These are phyloP conservation scores for Boletus sp. DNA, from an alignment of 768 basidiomycete genomes.

Conservation along the genomic window DNA sequence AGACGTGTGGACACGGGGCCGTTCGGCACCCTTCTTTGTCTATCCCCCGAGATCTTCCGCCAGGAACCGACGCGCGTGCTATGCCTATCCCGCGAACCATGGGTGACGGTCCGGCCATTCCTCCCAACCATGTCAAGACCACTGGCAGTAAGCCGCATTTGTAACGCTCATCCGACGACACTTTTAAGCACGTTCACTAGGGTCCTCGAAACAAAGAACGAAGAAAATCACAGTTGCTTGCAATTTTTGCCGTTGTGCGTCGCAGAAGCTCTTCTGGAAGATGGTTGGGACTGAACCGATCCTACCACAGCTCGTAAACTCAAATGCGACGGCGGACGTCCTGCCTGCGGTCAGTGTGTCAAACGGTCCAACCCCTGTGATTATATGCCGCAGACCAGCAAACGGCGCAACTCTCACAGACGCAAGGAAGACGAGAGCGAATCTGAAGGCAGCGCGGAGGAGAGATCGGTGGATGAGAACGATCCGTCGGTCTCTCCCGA, in stretches of 20 bases:
- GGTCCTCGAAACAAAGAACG: conserved; percentile 62
- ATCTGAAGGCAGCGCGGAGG: conserved; percentile 65
- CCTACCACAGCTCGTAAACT: conserved; percentile 69
- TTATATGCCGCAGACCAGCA: conserved; percentile 71
- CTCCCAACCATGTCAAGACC: conserved; percentile 31
- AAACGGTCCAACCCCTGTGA: conserved; percentile 79
- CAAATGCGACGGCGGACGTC: conserved; percentile 84
- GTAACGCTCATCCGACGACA: conserved; percentile 3
- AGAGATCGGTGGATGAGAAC: conserved; percentile 50
- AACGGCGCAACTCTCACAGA: conserved; percentile 65
- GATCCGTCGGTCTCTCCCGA: conserved; percentile 60
- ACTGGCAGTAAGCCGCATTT: conserved; percentile 37
- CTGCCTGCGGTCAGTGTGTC: conserved; percentile 78
- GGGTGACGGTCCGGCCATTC: conserved; percentile 34
- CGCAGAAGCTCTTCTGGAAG: conserved; percentile 10
- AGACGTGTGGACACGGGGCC: conserved; percentile 49
- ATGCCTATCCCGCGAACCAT: conserved; percentile 41
- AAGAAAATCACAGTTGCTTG: conserved; percentile 90
- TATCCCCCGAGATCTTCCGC: conserved; percentile 48
- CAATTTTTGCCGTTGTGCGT: conserved; percentile 88
- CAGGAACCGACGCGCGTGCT: conserved; percentile 43
- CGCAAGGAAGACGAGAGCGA: conserved; percentile 59
- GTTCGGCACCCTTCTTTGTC: conserved; percentile 46
- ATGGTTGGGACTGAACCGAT: conserved; percentile 19
- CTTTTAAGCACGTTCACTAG: conserved; percentile 33